These are phyloP conservation scores for Coniella vitis DNA, from an alignment of 2,329 filamentous ascomycete genomes.

Conservation along the genomic window DNA sequence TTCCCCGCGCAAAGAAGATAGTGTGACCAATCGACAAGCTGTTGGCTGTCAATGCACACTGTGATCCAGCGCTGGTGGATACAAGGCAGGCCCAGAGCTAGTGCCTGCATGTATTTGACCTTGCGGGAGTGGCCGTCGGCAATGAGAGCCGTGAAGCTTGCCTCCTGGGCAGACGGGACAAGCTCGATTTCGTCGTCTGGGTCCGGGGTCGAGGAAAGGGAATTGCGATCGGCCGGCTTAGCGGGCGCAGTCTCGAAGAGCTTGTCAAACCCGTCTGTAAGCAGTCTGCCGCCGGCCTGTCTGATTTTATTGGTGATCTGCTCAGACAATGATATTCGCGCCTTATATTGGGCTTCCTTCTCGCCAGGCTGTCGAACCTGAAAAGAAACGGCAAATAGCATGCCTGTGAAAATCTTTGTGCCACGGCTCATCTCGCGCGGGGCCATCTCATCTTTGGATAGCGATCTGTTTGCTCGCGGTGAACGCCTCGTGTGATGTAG, in stretches of 20 bases:
- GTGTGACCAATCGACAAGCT: constrained; percentile 65
- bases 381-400: constrained; percentile 84
- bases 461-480: constrained; percentile 19
- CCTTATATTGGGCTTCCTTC: constrained; percentile 41
- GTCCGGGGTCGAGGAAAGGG: constrained; percentile 19
- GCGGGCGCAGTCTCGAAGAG: constrained; percentile 55
- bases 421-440: constrained; percentile 10
- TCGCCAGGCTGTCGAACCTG: constrained; percentile 43
- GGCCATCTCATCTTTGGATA: constrained; percentile 12
- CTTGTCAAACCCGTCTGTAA: constrained; percentile 72
- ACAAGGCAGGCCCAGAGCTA: constrained; percentile 83
- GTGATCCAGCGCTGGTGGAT: constrained; percentile 76
- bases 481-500: constrained; percentile 31
- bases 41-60: constrained; percentile 56
- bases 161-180: constrained; percentile 40
- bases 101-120: constrained; percentile 88
- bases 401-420: constrained; percentile 58
- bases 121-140: constrained; percentile 81
- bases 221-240: constrained; percentile 23
- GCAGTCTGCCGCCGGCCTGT: constrained; percentile 63
- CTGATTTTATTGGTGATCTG: constrained; percentile 54
- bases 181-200: constrained; percentile 42
- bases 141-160: constrained; percentile 79
- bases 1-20: constrained; percentile 84
- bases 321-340: constrained; percentile 32